A percentile compares a stretch with the other conserved stretches of the same genome.
Evolutionary conservation across 2,329 filamentous ascomycete genomes (phyloP).

Genomic region (Cordyceps tenuipes): DNA sequence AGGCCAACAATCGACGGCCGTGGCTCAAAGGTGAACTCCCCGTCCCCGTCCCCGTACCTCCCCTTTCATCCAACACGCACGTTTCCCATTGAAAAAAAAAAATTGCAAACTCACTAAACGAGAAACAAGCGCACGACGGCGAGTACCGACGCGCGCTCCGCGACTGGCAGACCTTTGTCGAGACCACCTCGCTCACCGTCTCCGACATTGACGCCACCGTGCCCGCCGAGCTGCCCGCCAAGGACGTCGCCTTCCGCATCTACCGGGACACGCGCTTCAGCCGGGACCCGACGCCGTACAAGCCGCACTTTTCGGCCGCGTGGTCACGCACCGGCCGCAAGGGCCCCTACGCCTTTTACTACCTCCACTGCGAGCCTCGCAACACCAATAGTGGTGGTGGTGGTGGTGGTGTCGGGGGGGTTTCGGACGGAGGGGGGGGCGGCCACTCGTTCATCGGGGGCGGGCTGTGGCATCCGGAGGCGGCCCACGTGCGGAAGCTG

Average conservation of each 20-base stretch:
- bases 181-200: slow-evolving; percentile 61
- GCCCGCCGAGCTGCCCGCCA: slow-evolving; percentile 76
- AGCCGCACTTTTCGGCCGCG: slow-evolving; percentile 77
- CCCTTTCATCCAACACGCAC: too few species aligned
- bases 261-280: slow-evolving; percentile 81
- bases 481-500: slow-evolving; percentile 54
- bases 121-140: slow-evolving; percentile 58
- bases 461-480: slow-evolving; percentile 74
- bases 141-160: slow-evolving; percentile 71
- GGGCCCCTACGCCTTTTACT: slow-evolving; percentile 81
- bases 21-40: slow-evolving; percentile 56
- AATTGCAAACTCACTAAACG: background rate
- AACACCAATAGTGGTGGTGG: background rate
- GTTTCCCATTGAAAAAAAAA: too few species aligned
- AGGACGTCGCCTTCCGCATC: slow-evolving; percentile 81
- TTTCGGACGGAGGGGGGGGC: too few species aligned
- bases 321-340: slow-evolving; percentile 85
- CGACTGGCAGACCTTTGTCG: slow-evolving; percentile 75
- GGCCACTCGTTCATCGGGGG: slow-evolving; percentile 56
- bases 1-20: slow-evolving; percentile 47
- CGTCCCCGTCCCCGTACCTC: too few species aligned
- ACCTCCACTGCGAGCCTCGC: slow-evolving; percentile 76
- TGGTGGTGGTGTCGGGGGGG: too few species aligned
- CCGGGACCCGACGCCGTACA: slow-evolving; percentile 80
- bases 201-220: slow-evolving; percentile 69